Base-by-base conservation (phyloP, 148 eudicot genomes). In the Fagopyrum tataricum region DNA sequence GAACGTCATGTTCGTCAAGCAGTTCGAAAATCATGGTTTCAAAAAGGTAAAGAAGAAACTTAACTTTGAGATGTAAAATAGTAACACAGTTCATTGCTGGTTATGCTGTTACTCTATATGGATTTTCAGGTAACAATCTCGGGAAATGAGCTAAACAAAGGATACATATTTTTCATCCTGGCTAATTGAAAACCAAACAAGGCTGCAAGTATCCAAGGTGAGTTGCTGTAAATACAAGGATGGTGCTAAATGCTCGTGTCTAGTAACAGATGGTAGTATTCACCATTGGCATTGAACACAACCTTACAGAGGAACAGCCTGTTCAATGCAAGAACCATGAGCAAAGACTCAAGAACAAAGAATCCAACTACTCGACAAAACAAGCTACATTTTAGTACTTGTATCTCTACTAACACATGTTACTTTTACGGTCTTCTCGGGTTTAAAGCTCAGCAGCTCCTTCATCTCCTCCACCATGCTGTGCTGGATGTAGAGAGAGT, bases 1-100 rank as follows among this genome's bases (percentile, higher is more conserved):
- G 72, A 70, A 70, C 72, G 72, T 6, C 72, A 37, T 20, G 41
- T 70, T 20, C 72, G 72, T 20, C 72, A 70, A 37, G 72, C 72
- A 70, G 31, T 70, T 23, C n/a, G 72, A 43, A 70, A 31, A 17
- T 70, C 72, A 18, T 70, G 72, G 72, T 70, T 70, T 43, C 72
- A 70, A 46, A 70, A 43, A 70, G 72, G 72, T 44, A 70, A 70
- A 18, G 26, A 37, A 14, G 11, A 39, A 37, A 59, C 66, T 59
- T 14, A 59, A 24, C 31, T 20, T 23, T 26, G 64, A 58, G 9
- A 8, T 58, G 9, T 2, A 58, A 58, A 12, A 8, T 58, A 49
- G 15, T n/a, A n/a, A n/a, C n/a, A n/a, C n/a, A n/a, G n/a, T n/a
- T n/a, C n/a, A n/a, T 7, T 46, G 49, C 13, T 9, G 0, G 49